Conservation (phyloP, 2,329 filamentous ascomycete genomes). For the Nakataea oryzae region DNA sequence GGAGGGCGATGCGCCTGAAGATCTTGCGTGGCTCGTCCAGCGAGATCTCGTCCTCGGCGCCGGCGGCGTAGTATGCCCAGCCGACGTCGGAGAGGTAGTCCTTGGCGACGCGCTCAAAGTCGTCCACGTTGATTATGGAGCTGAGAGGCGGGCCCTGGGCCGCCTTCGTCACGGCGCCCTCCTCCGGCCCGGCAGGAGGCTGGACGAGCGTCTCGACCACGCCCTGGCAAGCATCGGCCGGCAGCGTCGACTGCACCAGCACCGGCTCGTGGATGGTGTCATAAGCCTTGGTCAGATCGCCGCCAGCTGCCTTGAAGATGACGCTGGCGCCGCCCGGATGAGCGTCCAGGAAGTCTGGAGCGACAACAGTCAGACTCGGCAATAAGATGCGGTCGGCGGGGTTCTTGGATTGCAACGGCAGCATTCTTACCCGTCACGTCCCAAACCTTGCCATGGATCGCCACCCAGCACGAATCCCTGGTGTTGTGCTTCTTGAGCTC, state of each 20-base stretch:
- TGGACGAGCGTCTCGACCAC: neutral
- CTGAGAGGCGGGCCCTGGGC: conserved; percentile 10
- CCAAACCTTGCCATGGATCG: neutral
- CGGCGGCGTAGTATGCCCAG: conserved; percentile 45
- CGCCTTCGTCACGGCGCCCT: too few species aligned
- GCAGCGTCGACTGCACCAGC: neutral
- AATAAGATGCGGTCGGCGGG: too few species aligned
- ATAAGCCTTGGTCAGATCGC: neutral
- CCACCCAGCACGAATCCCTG: conserved; percentile 1
- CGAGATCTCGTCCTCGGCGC: conserved; percentile 40
- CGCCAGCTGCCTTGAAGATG: neutral
- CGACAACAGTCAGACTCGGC: neutral
- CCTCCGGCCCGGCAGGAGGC: too few species aligned
- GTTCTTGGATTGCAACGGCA: neutral
- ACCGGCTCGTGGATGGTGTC: neutral
- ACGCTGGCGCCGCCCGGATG: conserved; percentile 1
- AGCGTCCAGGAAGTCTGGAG: neutral
- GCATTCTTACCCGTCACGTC: conserved; percentile 1
- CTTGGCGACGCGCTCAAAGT: conserved; percentile 37
- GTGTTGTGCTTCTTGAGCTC: conserved; percentile 1
- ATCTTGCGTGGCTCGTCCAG: conserved; percentile 34
- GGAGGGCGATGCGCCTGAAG: conserved; percentile 37
- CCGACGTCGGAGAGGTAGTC: conserved; percentile 33
- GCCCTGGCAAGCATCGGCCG: neutral
- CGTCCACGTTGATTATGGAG: conserved; percentile 21